Percentiles rank a stretch among this genome's conserved stretches.
Evolutionary conservation across 345 rosid genomes (phyloP).

Genomic region (Trapa incisa): DNA sequence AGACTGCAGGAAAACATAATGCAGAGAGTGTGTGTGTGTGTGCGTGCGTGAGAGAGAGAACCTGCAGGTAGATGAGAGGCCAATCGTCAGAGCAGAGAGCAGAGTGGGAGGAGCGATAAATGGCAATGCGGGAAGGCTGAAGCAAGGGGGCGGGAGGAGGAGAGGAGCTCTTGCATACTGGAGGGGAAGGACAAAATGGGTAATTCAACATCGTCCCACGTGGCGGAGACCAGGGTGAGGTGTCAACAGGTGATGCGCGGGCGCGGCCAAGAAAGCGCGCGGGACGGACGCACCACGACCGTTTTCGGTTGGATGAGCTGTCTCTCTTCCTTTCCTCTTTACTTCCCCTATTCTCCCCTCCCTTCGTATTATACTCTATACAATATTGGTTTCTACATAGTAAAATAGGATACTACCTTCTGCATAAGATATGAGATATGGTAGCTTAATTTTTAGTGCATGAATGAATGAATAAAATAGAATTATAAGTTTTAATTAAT

Average conservation of each 20-base stretch:
- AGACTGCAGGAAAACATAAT: background rate
- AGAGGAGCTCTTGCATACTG: background rate
- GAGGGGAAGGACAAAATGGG: slow-evolving; percentile 4
- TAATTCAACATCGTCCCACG: slow-evolving; percentile 1
- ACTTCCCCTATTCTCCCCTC: no score
- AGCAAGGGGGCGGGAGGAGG: background rate
- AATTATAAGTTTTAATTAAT: no score
- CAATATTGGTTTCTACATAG: no score
- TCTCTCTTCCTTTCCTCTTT: background rate
- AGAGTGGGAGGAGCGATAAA: slow-evolving; percentile 1
- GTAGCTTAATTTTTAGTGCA: no score
- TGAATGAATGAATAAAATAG: no score
- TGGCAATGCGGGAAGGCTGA: background rate
- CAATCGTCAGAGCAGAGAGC: background rate
- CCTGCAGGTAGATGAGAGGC: background rate
- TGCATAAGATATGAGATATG: no score
- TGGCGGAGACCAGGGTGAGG: slow-evolving; percentile 2
- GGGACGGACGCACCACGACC: slow-evolving; percentile 9
- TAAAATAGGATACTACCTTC: no score
- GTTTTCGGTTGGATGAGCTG: slow-evolving; percentile 5
- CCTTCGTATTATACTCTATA: no score
- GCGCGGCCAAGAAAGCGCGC: background rate
- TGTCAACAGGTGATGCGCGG: background rate
- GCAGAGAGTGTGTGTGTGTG: background rate
- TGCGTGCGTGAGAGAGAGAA: slow-evolving; percentile 3